Evolutionary conservation across 306 rosid species (phyloP), one percentile per base, ranked within the genome.

Genomic region (Dryas drummondii): DNA sequence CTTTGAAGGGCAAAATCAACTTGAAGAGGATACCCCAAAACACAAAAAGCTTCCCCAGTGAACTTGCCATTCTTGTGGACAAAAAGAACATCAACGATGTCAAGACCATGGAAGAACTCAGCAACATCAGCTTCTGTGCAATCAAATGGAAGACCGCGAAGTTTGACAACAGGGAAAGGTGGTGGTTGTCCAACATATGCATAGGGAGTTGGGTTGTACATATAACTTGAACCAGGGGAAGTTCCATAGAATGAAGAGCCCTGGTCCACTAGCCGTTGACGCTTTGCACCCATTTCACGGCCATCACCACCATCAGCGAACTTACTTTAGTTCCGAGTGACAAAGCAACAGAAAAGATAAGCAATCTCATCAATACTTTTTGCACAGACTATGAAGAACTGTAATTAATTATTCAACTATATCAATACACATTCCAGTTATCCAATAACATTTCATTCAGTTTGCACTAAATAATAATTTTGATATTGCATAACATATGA

Each of bases 71-170:
- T 83, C 81, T 85, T 91, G 87, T 91, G 93, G 75, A 93, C 85
- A 70, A 93, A 93, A 65, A 93, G 96, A 83, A 93, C 86, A 76
- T 93, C 98, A 54, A 93, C 90, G 22, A 93, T 83, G 85, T 93
- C 97, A 55, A 93, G 88, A 78, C 96, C 96, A 71, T 88, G 96
- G 82, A 93, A 91, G 91, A 93, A 93, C 88, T 93, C 97, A 4
- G 91, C 94, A 64, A 93, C 97, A 81, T 93, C 97, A 75, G 83
- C 69, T 89, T 93, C 98, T 5, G 87, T 85, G 84, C 96, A 91
- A 76, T 93, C 97, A 67, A 89, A 93, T 27, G 98, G 98, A 68
- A 93, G 92, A 75, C 98, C 98, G 13, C 97, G 97, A 14, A 93
- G 83, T 71, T 86, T 86, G 73, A 93, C 96, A 51, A 91, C 97